These are phyloP conservation scores for Ophiobolus disseminans DNA, from an alignment of 2,329 filamentous ascomycete genomes.

Conservation along the genomic window DNA sequence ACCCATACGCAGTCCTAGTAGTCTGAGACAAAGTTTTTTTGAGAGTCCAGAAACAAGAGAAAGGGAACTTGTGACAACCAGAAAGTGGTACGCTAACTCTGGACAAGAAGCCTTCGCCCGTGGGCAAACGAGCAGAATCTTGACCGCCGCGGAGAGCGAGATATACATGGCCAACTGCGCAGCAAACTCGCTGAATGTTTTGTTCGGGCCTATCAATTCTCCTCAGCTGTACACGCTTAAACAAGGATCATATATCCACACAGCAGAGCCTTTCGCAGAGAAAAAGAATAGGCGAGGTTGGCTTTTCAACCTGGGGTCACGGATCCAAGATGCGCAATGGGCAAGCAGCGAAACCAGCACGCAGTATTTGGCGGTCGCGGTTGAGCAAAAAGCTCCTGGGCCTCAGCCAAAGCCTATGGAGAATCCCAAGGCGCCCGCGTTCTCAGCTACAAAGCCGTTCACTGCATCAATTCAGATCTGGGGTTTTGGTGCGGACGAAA, in stretches of 20 bases:
- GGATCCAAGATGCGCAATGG: slow-evolving; percentile 60
- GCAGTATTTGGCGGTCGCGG: slow-evolving; percentile 65
- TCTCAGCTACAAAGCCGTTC: slow-evolving; percentile 57
- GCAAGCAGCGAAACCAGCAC: slow-evolving; percentile 49
- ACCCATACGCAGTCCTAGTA: slow-evolving; percentile 49
- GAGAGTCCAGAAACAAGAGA: slow-evolving; percentile 50
- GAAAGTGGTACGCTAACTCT: slow-evolving; percentile 61
- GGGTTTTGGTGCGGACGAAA: slow-evolving; percentile 56
- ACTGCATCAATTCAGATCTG: slow-evolving; percentile 65
- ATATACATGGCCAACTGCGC: slow-evolving; percentile 52
- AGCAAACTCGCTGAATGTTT: slow-evolving; percentile 48
- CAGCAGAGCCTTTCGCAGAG: slow-evolving; percentile 49
- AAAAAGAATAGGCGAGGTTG: slow-evolving; percentile 53
- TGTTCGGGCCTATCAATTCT: slow-evolving; percentile 58
- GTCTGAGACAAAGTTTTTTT: slow-evolving; percentile 55
- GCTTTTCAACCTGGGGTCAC: slow-evolving; percentile 64
- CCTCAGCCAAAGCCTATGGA: slow-evolving; percentile 38
- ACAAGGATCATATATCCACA: slow-evolving; percentile 52
- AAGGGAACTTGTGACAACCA: slow-evolving; percentile 55
- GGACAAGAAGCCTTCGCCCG: slow-evolving; percentile 52
- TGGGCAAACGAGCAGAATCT: slow-evolving; percentile 48
- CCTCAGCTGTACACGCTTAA: slow-evolving; percentile 54
- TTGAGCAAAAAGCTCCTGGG: slow-evolving; percentile 32
- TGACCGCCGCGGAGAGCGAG: slow-evolving; percentile 49
- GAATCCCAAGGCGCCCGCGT: slow-evolving; percentile 54